Conservation (phyloP, 495 filamentous ascomycete genomes). For the Lasiosphaeria hispida region DNA sequence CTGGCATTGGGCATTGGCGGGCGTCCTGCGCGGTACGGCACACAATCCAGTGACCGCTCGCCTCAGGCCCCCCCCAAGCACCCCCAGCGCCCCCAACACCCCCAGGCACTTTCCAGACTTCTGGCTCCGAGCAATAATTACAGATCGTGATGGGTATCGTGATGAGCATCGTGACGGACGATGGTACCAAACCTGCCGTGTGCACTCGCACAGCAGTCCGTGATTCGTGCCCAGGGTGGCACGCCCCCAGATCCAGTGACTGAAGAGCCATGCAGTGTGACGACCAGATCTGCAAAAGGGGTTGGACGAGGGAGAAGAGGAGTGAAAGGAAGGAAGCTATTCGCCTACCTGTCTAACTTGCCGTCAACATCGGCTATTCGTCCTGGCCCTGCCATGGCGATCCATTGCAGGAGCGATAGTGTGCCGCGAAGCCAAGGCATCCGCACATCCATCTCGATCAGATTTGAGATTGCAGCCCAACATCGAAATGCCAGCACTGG, state of each 20-base stretch:
- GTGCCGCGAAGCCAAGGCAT: conserved; percentile 84
- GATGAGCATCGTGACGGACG: neutral
- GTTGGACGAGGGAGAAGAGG: conserved; percentile 4
- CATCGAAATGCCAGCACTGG: conserved; percentile 73
- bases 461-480: conserved; percentile 65
- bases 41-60: conserved; percentile 16
- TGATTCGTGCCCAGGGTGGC: conserved; percentile 25
- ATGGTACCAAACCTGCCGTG: conserved; percentile 22
- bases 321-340: conserved; percentile 28
- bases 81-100: no score
- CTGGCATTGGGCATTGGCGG: conserved; percentile 35
- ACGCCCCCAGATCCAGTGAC: conserved; percentile 40
- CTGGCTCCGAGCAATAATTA: neutral
- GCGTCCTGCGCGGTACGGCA: conserved; percentile 7
- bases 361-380: conserved; percentile 70
- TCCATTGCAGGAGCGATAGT: conserved; percentile 69
- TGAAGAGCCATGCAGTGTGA: conserved; percentile 39
- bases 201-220: conserved; percentile 36
- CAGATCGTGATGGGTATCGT: neutral
- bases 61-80: neutral
- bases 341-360: conserved; percentile 81
- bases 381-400: conserved; percentile 67
- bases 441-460: conserved; percentile 67
- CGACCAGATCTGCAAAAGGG: conserved; percentile 18
- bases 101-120: neutral